Conservation (phyloP, 2,329 filamentous ascomycete genomes). For the Paraphaeosphaeria sporulosa region DNA sequence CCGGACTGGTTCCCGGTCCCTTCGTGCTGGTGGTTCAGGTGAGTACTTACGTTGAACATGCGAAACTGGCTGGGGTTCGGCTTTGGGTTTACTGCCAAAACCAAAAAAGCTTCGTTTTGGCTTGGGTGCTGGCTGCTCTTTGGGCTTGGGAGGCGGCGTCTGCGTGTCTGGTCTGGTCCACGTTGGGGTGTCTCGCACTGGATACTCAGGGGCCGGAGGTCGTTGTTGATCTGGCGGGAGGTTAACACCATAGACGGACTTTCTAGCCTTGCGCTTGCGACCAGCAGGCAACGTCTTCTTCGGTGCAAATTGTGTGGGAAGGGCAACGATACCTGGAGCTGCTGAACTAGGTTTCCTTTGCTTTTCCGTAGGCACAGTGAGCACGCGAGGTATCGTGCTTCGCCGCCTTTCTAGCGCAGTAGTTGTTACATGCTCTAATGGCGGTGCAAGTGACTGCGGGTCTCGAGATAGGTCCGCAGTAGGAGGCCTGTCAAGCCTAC, state of each 20-base stretch:
- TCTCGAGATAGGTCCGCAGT: conserved; percentile 18
- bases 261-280: conserved; percentile 17
- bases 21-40: conserved; percentile 14
- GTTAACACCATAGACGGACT: conserved; percentile 1
- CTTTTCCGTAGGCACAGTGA: conserved; percentile 13
- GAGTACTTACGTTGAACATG: conserved; percentile 10
- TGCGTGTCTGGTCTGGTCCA: conserved; percentile 32
- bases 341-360: conserved; percentile 23
- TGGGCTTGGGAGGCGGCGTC: conserved; percentile 21
- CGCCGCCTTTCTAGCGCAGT: background rate
- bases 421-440: conserved; percentile 1
- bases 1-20: conserved; percentile 13
- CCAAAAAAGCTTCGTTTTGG: conserved; percentile 23
- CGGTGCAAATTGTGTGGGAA: conserved; percentile 16
- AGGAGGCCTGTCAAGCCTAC: conserved; percentile 15
- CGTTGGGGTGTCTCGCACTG: conserved; percentile 29
- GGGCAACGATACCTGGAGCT: conserved; percentile 25
- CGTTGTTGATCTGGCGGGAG: conserved; percentile 30
- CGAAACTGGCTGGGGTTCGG: conserved; percentile 12
- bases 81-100: conserved; percentile 20
- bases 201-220: conserved; percentile 34
- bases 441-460: conserved; percentile 20
- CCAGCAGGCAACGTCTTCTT: conserved; percentile 8
- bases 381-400: conserved; percentile 13
- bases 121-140: background rate